phyloP scores from a whole-genome alignment of 2,329 filamentous ascomycete genomes.

The Colletotrichum simmondsii region DNA sequence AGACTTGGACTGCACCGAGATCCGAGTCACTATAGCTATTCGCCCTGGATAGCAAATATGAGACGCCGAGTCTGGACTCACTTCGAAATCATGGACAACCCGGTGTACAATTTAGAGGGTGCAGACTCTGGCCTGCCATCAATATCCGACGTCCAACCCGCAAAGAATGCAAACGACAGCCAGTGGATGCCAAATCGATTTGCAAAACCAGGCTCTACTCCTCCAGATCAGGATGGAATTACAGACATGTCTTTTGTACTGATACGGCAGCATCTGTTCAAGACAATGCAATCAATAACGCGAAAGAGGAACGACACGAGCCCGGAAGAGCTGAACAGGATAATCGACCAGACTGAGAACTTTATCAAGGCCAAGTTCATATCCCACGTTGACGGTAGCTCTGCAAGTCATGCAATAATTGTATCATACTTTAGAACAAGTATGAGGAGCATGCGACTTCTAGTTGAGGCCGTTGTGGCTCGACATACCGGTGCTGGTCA shows the following conservation, averaged over 20 bases:
- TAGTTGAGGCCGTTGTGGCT: not conserved
- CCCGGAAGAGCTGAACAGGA: constrained; percentile 15
- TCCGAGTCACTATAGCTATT: constrained; percentile 29
- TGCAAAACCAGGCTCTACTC: constrained; percentile 31
- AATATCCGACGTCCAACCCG: constrained; percentile 26
- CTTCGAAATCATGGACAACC: constrained; percentile 35
- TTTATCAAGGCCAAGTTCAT: constrained; percentile 28
- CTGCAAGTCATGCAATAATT: not conserved
- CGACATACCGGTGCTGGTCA: not conserved
- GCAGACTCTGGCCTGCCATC: constrained; percentile 33
- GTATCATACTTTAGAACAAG: not conserved
- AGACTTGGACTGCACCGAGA: constrained; percentile 27
- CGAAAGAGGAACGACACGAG: constrained; percentile 7
- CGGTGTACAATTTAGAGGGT: constrained; percentile 34
- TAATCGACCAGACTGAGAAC: constrained; percentile 21
- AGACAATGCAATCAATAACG: constrained; percentile 10
- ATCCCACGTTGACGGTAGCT: constrained; percentile 8
- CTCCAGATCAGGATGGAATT: constrained; percentile 32
- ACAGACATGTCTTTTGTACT: constrained; percentile 36
- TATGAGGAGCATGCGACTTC: constrained; percentile 17
- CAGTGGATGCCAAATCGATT: constrained; percentile 35
- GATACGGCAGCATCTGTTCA: constrained; percentile 22
- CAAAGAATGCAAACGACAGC: constrained; percentile 34
- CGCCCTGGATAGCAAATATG: constrained; percentile 26
- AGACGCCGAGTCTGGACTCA: constrained; percentile 24